Evolutionary conservation across 306 rosid genomes (phyloP), one percentile per base, ranked within the genome.

Genomic region (Lathyrus tuberosus): DNA sequence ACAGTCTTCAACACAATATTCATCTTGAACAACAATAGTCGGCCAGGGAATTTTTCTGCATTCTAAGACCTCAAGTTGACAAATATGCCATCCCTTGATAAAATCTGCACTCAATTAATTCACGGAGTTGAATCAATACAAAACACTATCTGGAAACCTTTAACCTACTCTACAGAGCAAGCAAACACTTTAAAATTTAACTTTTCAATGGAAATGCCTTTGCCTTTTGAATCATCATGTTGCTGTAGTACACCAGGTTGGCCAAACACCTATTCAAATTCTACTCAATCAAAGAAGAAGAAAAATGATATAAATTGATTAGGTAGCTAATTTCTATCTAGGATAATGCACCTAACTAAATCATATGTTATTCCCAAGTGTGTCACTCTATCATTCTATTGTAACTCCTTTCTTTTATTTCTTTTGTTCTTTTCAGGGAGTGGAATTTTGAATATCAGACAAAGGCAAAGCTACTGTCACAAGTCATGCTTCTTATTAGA

Each of bases 31-130:
- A 69, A 47, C 75, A 71, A 78, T 51, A 72, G 57, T 79, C 17
- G 96, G 97, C 98, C 96, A 88, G 40, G 89, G 84, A 71, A 88
- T 82, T 83, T 84, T 83, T 84, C 78, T 87, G 85, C 97, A 94
- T 67, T 88, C 97, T 69, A 88, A 14, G 73, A 90, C 85, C 86
- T 94, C 96, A 56, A 94, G 96, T 85, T 78, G 90, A 87, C 97
- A 94, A 51, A 81, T 60, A 71, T 70, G 74, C 95, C 97, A 94
- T 73, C 95, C 79, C 82, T 85, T 81, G 74, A 87, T 59, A 52
- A 77, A 81, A 76, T 88, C 97, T 94, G 91, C 85, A 79, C 46
- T 30, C 33, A 65, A 76, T 17, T 66, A 49, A 35, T 22, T 37
- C 9, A 69, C 53, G 15, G 30, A 62, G 82, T 58, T 76, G 70